Base-by-base conservation (phyloP, 345 rosid genomes). In the Jatropha curcas region DNA sequence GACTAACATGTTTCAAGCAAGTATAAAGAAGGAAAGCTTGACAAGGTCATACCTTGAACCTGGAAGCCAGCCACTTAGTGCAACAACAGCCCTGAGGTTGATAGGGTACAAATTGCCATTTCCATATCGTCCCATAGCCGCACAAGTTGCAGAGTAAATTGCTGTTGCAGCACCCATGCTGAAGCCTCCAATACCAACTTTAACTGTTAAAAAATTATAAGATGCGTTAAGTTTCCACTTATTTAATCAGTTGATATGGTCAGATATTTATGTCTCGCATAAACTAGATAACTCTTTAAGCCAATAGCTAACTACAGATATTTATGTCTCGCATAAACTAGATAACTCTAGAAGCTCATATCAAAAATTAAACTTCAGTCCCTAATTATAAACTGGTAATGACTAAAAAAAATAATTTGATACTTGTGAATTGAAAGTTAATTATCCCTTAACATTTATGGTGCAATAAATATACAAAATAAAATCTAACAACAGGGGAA, bases 111-210 rank as follows among this genome's bases (percentile, higher is more conserved):
- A 27, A 11, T 65, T 70, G 39, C 78, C 76, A 46, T 74, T 79
- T 24, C 72, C 73, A 51, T 69, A 79, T 51, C 72, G 78, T 53
- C 78, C 82, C 46, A 74, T 19, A 41, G 71, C 75, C 50, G 75
- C 74, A 69, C 82, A 79, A 39, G 72, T 79, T 33, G 78, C 82
- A 20, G 82, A 79, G 48, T 79, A 71, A 70, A 79, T 60, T 7
- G 82, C 82, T 17, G 72, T 79, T 58, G 82, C 82, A 30, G 68
- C 82, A 50, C 82, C 82, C 78, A 79, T 79, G 4, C 82, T 79
- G 72, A 79, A 79, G 37, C 82, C 82, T 41, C 82, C 82, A 50
- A 79, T 70, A n/a, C 75, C 82, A 48, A 79, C 75, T 74, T 79
- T 79, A 34, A 79, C 82, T 79, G 76, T 62, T 30, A 58, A 14